phyloP scores from a whole-genome alignment of 441 rosid genomes.

The Aquilaria agallochum region DNA sequence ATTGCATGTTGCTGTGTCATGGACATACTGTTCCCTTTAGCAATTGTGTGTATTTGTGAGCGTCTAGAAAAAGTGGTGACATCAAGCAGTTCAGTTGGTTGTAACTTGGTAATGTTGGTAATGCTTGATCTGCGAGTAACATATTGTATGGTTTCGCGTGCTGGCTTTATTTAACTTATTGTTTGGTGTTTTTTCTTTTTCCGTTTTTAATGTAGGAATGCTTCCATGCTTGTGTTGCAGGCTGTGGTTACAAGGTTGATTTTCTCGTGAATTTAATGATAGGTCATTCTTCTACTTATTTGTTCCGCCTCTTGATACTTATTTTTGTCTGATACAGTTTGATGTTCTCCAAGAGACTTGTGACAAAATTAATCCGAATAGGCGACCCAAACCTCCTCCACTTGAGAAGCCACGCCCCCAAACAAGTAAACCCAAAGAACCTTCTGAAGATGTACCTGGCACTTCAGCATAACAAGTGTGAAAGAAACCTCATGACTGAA shows the following conservation, averaged over 20 bases:
- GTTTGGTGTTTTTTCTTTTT: conserved; percentile 3
- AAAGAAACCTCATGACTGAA: background rate
- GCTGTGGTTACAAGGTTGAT: conserved; percentile 87
- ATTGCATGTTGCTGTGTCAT: no score
- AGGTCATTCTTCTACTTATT: conserved; percentile 1
- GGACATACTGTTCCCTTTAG: no score
- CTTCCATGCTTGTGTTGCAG: conserved; percentile 83
- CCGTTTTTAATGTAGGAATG: conserved; percentile 55
- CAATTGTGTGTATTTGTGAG: no score
- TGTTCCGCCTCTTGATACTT: conserved; percentile 8
- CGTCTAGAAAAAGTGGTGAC: no score
- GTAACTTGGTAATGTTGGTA: no score
- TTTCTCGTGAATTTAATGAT: conserved; percentile 9
- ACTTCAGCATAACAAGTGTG: conserved; percentile 58
- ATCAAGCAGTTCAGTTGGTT: no score
- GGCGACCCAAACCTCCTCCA: conserved; percentile 65
- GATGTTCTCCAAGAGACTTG: conserved; percentile 47
- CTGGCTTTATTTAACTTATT: background rate
- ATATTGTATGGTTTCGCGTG: no score
- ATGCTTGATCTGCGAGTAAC: no score
- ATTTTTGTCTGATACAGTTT: conserved; percentile 47
- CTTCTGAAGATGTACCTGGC: conserved; percentile 60
- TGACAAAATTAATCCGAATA: conserved; percentile 53
- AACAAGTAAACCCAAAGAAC: conserved; percentile 22
- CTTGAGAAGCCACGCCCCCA: conserved; percentile 19